These are phyloP conservation scores for Xylaria sp. DNA, from an alignment of 2,329 filamentous ascomycete species.

Conservation along the genomic window DNA sequence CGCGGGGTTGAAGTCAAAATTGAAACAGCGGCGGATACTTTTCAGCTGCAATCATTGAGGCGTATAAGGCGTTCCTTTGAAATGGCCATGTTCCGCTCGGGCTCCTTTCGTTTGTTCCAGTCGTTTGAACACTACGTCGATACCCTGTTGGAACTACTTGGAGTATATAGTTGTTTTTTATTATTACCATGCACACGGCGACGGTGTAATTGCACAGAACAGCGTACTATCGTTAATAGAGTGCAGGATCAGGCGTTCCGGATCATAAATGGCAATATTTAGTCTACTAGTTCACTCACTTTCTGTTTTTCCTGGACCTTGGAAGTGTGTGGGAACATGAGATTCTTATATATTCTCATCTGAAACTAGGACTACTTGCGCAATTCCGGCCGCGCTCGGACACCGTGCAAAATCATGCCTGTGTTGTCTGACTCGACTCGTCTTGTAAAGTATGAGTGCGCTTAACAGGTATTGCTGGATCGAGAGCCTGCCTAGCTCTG, in stretches of 20 bases:
- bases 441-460: background rate
- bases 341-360: background rate
- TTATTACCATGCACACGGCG: slow-evolving; percentile 17
- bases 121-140: slow-evolving; percentile 17
- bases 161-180: slow-evolving; percentile 27
- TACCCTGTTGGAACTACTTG: slow-evolving; percentile 18
- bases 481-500: background rate
- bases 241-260: slow-evolving; percentile 17
- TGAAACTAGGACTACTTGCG: background rate
- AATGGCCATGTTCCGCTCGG: background rate
- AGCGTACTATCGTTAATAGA: slow-evolving; percentile 1
- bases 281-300: background rate
- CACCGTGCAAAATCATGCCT: background rate
- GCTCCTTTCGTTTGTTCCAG: background rate
- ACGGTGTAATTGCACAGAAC: background rate
- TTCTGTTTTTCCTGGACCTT: background rate
- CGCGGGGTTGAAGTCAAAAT: background rate
- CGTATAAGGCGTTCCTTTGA: background rate
- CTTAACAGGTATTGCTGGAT: background rate
- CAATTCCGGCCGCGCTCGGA: background rate
- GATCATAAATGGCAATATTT: slow-evolving; percentile 1
- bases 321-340: background rate
- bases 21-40: background rate
- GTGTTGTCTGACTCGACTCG: background rate
- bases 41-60: too few species aligned